Conservation (phyloP, 768 basidiomycete genomes). For the Dentipellis fragilis region DNA sequence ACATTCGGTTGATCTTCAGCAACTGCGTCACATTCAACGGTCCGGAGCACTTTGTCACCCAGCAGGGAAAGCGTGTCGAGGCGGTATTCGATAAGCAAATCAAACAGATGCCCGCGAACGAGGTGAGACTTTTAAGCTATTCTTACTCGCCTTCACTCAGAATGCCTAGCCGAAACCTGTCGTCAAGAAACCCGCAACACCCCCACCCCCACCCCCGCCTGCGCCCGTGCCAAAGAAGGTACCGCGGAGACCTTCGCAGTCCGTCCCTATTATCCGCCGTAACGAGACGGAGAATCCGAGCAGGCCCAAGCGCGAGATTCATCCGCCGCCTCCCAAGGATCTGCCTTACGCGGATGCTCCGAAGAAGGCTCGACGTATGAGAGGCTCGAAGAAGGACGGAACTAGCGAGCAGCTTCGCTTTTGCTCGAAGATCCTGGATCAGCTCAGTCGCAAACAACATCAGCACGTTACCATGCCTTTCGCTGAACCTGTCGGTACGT, state of each 20-base stretch:
- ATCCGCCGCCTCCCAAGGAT: slow-evolving; percentile 91
- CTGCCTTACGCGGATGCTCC: slow-evolving; percentile 71
- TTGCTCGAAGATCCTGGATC: slow-evolving; percentile 64
- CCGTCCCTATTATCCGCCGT: slow-evolving; percentile 76
- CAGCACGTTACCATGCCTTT: slow-evolving; percentile 69
- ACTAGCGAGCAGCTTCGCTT: slow-evolving; percentile 81
- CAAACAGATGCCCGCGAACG: slow-evolving; percentile 72
- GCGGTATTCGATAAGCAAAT: slow-evolving; percentile 82
- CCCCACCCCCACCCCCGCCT: slow-evolving; percentile 31
- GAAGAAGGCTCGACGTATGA: slow-evolving; percentile 50
- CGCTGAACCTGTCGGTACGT: slow-evolving; percentile 88
- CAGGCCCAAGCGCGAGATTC: slow-evolving; percentile 97
- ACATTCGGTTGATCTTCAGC: slow-evolving; percentile 80
- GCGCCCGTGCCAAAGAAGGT: slow-evolving; percentile 34
- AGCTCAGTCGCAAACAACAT: slow-evolving; percentile 75
- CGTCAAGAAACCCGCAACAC: slow-evolving; percentile 30
- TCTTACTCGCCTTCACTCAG: slow-evolving; percentile 13
- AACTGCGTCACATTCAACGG: slow-evolving; percentile 94
- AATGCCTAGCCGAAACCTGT: slow-evolving; percentile 30
- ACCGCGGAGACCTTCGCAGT: slow-evolving; percentile 65
- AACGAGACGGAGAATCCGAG: slow-evolving; percentile 51
- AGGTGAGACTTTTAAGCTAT: slow-evolving; percentile 38
- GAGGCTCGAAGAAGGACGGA: slow-evolving; percentile 50
- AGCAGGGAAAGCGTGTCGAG: slow-evolving; percentile 76
- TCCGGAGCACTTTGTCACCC: slow-evolving; percentile 68